Evolutionary conservation across 2,329 filamentous ascomycete genomes (phyloP), one percentile per base, ranked within the genome.

Genomic region (Fusarium ramigenum): DNA sequence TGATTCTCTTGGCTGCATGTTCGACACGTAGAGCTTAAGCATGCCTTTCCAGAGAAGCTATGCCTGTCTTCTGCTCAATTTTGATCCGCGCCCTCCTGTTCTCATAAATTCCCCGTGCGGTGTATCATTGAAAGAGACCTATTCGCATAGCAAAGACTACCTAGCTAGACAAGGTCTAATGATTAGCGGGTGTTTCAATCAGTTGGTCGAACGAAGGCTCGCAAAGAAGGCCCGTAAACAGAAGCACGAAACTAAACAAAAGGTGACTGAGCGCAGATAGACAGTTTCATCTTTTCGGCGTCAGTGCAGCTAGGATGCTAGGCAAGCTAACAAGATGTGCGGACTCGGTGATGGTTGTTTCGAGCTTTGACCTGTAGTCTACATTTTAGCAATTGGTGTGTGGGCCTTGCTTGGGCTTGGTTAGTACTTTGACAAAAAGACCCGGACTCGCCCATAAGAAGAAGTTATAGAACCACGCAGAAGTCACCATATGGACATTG

Each of bases 341-440:
- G 37, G 40, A 69, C 44, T 54, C 16, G 28, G 28, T 23, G 30
- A 37, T 63, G 52, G 42, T 64, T 57, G 61, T 62, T 60, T 71
- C 57, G 46, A 67, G 43, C 62, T 70, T 70, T 61, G 53, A 63
- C 70, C 53, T 37, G 14, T 34, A 34, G 10, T 37, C 34, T 42
- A 37, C n/a, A 25, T 23, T 15, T 34, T 23, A 21, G 40, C 39
- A 34, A 34, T 63, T 58, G 34, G 50, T 52, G 37, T 39, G 39
- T 39, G 56, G 63, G 40, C 42, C 28, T 49, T 19, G n/a, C 28
- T 49, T n/a, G 16, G n/a, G n/a, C 23, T 49, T n/a, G 23, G 19
- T 62, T 36, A 37, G 44, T 44, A 40, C 44, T 32, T 25, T 46
- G 43, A 42, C 28, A 59, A 54, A 54, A 28, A 46, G 36, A 49